Evolutionary conservation across 257 asterid genomes (phyloP), one percentile per base, ranked within the genome.

Genomic region (Cynanchum wilfordii): DNA sequence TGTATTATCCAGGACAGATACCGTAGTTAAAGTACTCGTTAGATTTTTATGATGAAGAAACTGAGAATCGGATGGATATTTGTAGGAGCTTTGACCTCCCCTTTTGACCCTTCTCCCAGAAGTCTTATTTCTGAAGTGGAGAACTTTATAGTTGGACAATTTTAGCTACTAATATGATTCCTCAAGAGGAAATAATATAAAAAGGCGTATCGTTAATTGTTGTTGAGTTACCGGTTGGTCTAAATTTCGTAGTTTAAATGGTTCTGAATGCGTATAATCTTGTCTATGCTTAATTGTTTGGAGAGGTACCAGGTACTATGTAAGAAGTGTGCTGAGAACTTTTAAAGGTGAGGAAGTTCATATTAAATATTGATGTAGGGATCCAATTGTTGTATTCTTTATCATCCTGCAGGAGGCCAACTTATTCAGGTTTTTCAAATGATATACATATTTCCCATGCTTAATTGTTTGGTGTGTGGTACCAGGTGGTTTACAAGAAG

Each of bases 401-500:
- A 49, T 74, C 11, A 47, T 47, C 22, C 40, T 42, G 73, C 67
- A 38, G 69, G 7, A 25, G 52, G 59, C 24, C 7, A 76, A 70
- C 24, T 4, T 22, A 27, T 40, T 38, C 13, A 5, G 45, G 10
- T 51, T 45, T 55, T 30, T 30, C 33, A 30, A 30, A 13, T 30
- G 30, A 54, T 55, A 40, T 56, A 57, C 40, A 64, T 50, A 30
- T 12, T 49, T 11, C 69, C 50, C 25, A 38, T 73, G 58, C 74
- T 57, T 66, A 38, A 57, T 73, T 20, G 33, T 65, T 67, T 38
- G 22, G 51, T 80, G 40, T 80, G 40, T 72, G 68, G 58, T 57
- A 19, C 66, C 90, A 91, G 98, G 84, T 94, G 88, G 88, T 87
- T 94, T 86, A 91, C 96, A 50, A 87, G 87, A 84, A 30, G 78